A percentile compares a stretch with the other conserved stretches of the same genome.
These are phyloP conservation scores for Fusarium piperis DNA, from an alignment of 2,329 filamentous ascomycete species.

Conservation along the genomic window DNA sequence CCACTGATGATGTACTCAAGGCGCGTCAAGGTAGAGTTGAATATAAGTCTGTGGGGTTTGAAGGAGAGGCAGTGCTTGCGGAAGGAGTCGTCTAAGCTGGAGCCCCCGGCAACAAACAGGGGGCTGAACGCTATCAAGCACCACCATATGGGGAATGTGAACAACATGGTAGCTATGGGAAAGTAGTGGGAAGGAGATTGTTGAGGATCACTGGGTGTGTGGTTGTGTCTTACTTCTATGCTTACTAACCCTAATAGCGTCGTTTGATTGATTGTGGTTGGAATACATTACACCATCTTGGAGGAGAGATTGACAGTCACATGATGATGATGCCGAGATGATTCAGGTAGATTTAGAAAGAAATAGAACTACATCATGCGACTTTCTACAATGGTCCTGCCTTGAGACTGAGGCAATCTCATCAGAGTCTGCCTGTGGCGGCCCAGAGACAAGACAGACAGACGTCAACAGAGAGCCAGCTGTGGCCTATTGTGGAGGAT, in stretches of 20 bases:
- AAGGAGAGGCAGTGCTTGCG: conserved; percentile 4
- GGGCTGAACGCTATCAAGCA: neutral
- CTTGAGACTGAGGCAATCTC: neutral
- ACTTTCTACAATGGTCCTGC: too few species aligned
- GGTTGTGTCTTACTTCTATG: neutral
- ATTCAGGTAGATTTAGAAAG: too few species aligned
- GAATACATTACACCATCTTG: neutral
- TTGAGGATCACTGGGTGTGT: neutral
- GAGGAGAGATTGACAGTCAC: neutral
- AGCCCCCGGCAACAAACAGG: neutral
- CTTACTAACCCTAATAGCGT: neutral
- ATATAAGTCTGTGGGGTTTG: neutral
- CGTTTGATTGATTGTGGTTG: neutral
- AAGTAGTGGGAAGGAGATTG: neutral
- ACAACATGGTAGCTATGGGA: neutral
- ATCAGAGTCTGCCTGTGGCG: neutral
- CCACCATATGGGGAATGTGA: too few species aligned
- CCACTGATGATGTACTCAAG: conserved; percentile 6
- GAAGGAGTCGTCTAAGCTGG: neutral
- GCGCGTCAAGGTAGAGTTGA: conserved; percentile 19
- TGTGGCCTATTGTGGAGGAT: too few species aligned
- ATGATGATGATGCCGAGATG: neutral
- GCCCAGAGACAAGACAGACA: neutral
- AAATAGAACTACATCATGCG: too few species aligned
- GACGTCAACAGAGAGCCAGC: neutral